A percentile compares a stretch with the other conserved stretches of the same genome.
Evolutionary conservation across 345 rosid species (phyloP).

Genomic region (Eucalyptus coolabah): DNA sequence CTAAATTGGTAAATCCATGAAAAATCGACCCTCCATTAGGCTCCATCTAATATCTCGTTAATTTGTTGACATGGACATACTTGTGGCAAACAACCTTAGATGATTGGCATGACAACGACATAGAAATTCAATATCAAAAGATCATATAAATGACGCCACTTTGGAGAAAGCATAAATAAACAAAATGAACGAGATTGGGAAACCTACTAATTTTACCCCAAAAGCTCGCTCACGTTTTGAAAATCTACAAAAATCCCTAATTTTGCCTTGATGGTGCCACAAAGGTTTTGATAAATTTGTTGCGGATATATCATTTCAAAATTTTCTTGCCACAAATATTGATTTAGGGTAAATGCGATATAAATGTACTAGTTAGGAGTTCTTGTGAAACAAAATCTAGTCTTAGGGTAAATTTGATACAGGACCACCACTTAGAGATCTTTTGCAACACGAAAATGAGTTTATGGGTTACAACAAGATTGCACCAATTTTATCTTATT

Average conservation of each 20-base stretch:
- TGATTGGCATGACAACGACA: background rate
- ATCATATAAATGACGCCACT: fast-evolving
- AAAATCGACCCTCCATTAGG: background rate
- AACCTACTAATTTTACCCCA: background rate
- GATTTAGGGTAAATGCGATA: background rate
- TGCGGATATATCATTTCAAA: no score
- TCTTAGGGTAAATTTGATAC: background rate
- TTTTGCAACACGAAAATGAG: background rate
- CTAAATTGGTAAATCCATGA: background rate
- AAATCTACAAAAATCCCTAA: background rate
- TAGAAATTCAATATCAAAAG: background rate
- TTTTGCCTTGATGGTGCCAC: background rate
- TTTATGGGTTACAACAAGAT: background rate
- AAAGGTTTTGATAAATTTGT: background rate
- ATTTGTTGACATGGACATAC: background rate
- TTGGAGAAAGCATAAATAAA: background rate
- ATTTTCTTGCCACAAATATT: background rate
- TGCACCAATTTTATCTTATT: background rate
- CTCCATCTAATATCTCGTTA: background rate
- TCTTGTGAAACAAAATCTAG: background rate
- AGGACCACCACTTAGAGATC: background rate
- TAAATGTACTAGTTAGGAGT: background rate
- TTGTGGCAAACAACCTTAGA: background rate
- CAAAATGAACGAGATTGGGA: background rate
- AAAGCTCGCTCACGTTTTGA: background rate